phyloP scores from a whole-genome alignment of 1,284 basidiomycete species.

The Marasmius fiardii region DNA sequence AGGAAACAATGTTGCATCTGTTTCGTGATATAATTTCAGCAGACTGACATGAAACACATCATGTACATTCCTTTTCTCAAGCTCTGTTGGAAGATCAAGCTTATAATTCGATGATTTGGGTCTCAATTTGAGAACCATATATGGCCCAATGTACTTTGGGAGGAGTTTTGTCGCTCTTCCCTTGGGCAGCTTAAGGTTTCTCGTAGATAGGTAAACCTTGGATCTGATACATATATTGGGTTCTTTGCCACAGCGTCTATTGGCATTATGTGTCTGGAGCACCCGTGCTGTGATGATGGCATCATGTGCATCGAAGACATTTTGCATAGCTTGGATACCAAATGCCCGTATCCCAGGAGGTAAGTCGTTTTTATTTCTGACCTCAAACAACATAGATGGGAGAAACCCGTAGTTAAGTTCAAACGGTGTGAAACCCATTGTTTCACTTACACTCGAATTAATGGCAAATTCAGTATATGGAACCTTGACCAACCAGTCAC shows the following conservation, averaged over 20 bases:
- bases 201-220: slow-evolving; percentile 21
- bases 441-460: no score
- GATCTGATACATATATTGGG: slow-evolving; percentile 2
- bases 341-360: neutral
- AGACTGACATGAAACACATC: slow-evolving; percentile 16
- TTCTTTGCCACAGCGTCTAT: slow-evolving; percentile 14
- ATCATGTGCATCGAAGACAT: slow-evolving; percentile 24
- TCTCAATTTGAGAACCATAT: slow-evolving; percentile 19
- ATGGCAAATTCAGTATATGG: no score
- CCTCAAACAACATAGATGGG: neutral
- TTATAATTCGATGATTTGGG: slow-evolving; percentile 21
- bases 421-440: slow-evolving; percentile 33
- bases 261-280: slow-evolving; percentile 24
- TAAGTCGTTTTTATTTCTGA: neutral
- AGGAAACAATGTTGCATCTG: neutral
- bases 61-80: slow-evolving; percentile 20
- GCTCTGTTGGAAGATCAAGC: slow-evolving; percentile 25
- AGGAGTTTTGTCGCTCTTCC: slow-evolving; percentile 23
- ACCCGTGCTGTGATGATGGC: slow-evolving; percentile 23
- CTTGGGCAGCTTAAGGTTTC: slow-evolving; percentile 27
- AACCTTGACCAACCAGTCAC: no score
- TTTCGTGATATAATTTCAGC: slow-evolving; percentile 6
- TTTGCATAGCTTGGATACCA: no score
- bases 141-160: slow-evolving; percentile 30
- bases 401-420: slow-evolving; percentile 27